Base-by-base conservation (phyloP, 2,329 filamentous ascomycete species). In the Zymoseptoria brevis region DNA sequence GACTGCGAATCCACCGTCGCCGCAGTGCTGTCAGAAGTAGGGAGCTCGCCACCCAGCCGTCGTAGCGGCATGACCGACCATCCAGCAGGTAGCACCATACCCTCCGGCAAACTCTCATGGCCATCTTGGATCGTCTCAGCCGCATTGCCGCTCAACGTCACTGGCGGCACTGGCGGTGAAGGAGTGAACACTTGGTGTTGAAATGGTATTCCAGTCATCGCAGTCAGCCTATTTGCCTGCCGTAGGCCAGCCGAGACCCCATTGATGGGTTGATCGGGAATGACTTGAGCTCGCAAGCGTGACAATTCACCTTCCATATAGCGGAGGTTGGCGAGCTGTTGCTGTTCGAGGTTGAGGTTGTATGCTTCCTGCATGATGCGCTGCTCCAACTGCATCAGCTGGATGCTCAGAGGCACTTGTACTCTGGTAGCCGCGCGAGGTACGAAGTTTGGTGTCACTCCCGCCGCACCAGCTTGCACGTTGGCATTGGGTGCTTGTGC, bases 251-350 rank as follows among this genome's bases (percentile, higher is more conserved):
- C 64, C 16, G 53, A 55, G n/a, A 57, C 59, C 16, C 62, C 64
- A 24, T 62, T 53, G 51, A 65, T 60, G 26, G 56, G 66, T 22
- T 68, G 65, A 16, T 55, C 57, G 9, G 64, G 66, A n/a, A 68
- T 54, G 9, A 68, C 63, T 19, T 66, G 57, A 13, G 67, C 79
- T 22, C 87, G 84, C 57, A 92, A 76, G 60, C 87, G 81, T 35
- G 82, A 77, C 54, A 94, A 72, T 71, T 94, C 89, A 19, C 76
- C 75, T 61, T 88, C 82, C 61, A 94, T 77, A 16, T 84, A 75
- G 56, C 86, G 81, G n/a, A 91, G 76, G n/a, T 83, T 75, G 53
- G 84, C 81, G 4, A 92, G 71, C 70, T 94, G 88, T 35, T 86
- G 81, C 55, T 88, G 82, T 16, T 84, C 83, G 35, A 82, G 69